A percentile compares a stretch with the other conserved stretches of the same genome.
Conservation (phyloP, 768 basidiomycete genomes). For the Leccinum barrowsii region DNA sequence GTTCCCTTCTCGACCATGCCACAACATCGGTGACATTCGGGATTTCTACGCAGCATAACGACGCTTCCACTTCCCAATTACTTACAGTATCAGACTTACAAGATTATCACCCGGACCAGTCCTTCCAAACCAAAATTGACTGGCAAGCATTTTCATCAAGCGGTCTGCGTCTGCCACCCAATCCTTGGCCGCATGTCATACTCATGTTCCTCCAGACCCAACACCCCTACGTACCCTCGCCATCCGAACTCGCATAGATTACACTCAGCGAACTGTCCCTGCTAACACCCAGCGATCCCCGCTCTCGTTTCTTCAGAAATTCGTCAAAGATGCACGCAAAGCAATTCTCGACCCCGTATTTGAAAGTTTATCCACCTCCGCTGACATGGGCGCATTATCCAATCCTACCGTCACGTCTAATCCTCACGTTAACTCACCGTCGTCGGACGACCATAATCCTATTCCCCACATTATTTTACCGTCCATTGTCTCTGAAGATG, state of each 20-base stretch:
- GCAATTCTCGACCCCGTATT: conserved; percentile 48
- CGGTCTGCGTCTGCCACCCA: conserved; percentile 39
- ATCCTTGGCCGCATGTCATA: background rate
- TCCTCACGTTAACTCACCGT: conserved; percentile 21
- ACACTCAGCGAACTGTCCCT: conserved; percentile 38
- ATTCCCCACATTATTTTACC: conserved; percentile 18
- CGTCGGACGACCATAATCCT: conserved; percentile 22
- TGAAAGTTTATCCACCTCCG: conserved; percentile 16
- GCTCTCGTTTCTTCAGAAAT: conserved; percentile 52
- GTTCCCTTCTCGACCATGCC: background rate
- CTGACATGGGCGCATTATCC: conserved; percentile 16
- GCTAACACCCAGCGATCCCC: conserved; percentile 39
- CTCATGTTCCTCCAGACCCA: conserved; percentile 43
- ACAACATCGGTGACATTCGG: conserved; percentile 22
- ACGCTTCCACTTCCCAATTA: conserved; percentile 25
- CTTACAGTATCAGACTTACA: conserved; percentile 42
- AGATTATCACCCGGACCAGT: conserved; percentile 40
- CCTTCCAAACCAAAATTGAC: conserved; percentile 47
- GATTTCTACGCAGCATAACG: conserved; percentile 9
- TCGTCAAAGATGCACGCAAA: conserved; percentile 51
- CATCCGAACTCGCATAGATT: conserved; percentile 33
- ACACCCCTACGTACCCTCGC: conserved; percentile 49
- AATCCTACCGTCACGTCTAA: conserved; percentile 30
- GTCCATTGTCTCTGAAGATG: conserved; percentile 34
- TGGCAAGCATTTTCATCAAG: conserved; percentile 58